phyloP scores from a whole-genome alignment of 2,329 filamentous ascomycete genomes.

The Scedosporium aurantiacum region DNA sequence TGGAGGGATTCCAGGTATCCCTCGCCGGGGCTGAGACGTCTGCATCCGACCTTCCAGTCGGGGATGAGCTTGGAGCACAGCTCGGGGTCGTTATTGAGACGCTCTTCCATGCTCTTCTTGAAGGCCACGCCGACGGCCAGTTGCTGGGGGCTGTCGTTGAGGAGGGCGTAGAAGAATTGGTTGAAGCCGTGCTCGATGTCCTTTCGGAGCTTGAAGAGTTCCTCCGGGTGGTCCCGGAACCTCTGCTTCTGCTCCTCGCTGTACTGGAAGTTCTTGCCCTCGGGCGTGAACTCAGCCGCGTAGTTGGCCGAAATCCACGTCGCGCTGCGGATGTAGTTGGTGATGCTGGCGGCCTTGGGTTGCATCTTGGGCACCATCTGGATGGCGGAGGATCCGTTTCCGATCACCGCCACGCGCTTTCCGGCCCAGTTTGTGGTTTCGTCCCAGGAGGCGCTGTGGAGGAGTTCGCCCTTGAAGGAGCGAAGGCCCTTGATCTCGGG shows the following conservation, averaged over 20 bases:
- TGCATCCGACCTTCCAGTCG: too few relatives aligned
- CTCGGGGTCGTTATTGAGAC: too few relatives aligned
- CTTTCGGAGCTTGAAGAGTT: background rate
- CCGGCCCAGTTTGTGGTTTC: too few relatives aligned
- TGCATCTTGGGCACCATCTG: background rate
- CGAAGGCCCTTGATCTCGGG: background rate
- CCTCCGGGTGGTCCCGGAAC: background rate
- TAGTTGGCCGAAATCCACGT: background rate
- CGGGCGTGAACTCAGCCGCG: background rate
- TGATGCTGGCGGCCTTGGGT: background rate
- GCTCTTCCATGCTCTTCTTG: conserved; percentile 13
- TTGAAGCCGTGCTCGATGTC: background rate
- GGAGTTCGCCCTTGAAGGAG: background rate
- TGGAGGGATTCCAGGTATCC: too few relatives aligned
- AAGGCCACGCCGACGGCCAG: conserved; percentile 18
- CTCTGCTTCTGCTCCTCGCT: too few relatives aligned
- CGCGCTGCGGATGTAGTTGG: background rate
- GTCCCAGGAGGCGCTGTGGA: background rate
- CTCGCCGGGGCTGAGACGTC: too few relatives aligned
- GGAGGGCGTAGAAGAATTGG: background rate
- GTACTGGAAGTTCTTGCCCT: background rate
- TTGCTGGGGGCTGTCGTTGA: conserved; percentile 1
- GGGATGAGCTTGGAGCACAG: too few relatives aligned
- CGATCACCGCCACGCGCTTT: background rate
- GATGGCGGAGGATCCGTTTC: background rate